These are phyloP conservation scores for Gyrodon lividus DNA, from an alignment of 768 basidiomycete species.

Conservation along the genomic window DNA sequence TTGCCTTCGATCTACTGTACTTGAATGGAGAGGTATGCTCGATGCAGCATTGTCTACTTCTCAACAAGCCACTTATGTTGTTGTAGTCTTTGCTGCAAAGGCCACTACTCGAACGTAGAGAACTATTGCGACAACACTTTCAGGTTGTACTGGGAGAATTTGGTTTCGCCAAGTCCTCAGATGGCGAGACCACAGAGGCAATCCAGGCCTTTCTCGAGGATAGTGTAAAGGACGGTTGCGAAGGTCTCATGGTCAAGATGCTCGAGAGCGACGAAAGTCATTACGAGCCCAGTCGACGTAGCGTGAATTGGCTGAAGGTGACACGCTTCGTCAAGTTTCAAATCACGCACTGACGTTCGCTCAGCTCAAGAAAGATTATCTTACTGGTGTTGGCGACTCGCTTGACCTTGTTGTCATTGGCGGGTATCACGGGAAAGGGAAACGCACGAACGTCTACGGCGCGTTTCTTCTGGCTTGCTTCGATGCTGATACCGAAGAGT, in stretches of 20 bases:
- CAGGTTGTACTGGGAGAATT: slow-evolving; percentile 85
- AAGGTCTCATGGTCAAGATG: slow-evolving; percentile 99
- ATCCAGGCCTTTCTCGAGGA: slow-evolving; percentile 94
- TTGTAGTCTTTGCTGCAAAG: slow-evolving; percentile 78
- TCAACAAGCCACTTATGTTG: slow-evolving; percentile 1
- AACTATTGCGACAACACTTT: slow-evolving; percentile 78
- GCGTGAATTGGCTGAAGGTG: slow-evolving; percentile 98
- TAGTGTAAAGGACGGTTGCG: slow-evolving; percentile 97
- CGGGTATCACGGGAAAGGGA: slow-evolving; percentile 96
- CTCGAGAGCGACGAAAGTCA: slow-evolving; percentile 86
- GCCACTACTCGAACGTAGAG: slow-evolving; percentile 72
- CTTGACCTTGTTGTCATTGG: slow-evolving; percentile 98
- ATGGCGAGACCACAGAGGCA: slow-evolving; percentile 86
- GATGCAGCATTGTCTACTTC: background rate
- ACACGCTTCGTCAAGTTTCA: background rate
- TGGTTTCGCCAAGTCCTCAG: slow-evolving; percentile 87
- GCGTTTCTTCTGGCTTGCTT: slow-evolving; percentile 98
- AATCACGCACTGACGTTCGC: slow-evolving; percentile 2
- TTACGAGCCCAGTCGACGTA: slow-evolving; percentile 93
- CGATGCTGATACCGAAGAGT: slow-evolving; percentile 91
- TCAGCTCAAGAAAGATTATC: slow-evolving; percentile 98
- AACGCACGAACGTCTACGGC: slow-evolving; percentile 95
- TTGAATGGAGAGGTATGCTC: slow-evolving; percentile 85
- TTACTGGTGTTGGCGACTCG: slow-evolving; percentile 95
- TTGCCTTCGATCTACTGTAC: slow-evolving; percentile 95